Conservation (phyloP, 495 filamentous ascomycete species). For the Aspergillus sclerotiicarbonarius region DNA sequence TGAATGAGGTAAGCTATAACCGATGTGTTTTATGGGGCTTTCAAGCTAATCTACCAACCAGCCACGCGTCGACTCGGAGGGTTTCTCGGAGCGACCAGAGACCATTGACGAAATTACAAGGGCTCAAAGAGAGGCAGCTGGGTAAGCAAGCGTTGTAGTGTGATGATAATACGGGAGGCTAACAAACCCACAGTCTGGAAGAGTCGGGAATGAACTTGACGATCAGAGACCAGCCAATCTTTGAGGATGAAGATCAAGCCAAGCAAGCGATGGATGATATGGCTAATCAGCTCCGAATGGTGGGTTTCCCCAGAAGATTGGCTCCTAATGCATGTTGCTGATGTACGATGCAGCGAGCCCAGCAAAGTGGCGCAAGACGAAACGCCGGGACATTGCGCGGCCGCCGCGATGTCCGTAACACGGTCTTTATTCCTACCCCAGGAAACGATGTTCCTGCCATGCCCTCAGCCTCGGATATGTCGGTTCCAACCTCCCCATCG, state of each 20-base stretch:
- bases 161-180: neutral
- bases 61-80: constrained; percentile 55
- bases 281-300: constrained; percentile 76
- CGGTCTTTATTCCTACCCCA: constrained; percentile 67
- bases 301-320: constrained; percentile 32
- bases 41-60: constrained; percentile 17
- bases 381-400: constrained; percentile 80
- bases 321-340: constrained; percentile 14
- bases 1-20: constrained; percentile 26
- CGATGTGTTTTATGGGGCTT: neutral
- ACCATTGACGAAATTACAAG: constrained; percentile 78
- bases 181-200: constrained; percentile 48
- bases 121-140: constrained; percentile 74
- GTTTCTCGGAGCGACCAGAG: constrained; percentile 66
- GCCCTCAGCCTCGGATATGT: constrained; percentile 20
- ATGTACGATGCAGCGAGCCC: constrained; percentile 45
- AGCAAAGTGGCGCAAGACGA: constrained; percentile 56
- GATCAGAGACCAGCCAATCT: constrained; percentile 89
- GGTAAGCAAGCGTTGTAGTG: constrained; percentile 34
- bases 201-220: constrained; percentile 82
- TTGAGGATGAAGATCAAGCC: constrained; percentile 85
- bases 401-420: constrained; percentile 86
- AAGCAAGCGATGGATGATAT: constrained; percentile 87
- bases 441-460: constrained; percentile 31
- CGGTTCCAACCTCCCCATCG: constrained; percentile 27